A percentile compares a stretch with the other conserved stretches of the same genome.
These are phyloP conservation scores for Keithomyces neogunnii DNA, from an alignment of 2,329 filamentous ascomycete species.

Conservation along the genomic window DNA sequence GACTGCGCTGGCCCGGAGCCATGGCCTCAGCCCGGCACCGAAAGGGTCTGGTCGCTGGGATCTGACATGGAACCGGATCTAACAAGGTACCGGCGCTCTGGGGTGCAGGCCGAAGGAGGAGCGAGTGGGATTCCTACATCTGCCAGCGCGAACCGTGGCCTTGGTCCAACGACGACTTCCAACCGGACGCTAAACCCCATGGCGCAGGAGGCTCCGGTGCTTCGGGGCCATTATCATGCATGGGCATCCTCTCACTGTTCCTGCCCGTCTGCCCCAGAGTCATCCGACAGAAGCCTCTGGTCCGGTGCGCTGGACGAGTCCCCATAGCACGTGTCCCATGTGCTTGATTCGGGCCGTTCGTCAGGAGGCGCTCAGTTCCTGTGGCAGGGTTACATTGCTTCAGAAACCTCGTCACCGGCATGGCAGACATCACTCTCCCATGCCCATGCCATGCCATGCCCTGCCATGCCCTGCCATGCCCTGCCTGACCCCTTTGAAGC, in stretches of 20 bases:
- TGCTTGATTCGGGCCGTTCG: conserved; percentile 10
- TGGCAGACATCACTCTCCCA: neutral
- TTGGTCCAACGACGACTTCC: neutral
- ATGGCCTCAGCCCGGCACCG: too few relatives aligned
- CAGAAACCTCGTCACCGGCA: neutral
- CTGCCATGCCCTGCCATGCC: too few relatives aligned
- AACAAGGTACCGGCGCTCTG: too few relatives aligned
- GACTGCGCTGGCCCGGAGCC: too few relatives aligned
- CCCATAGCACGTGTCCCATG: conserved; percentile 5
- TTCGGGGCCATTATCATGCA: neutral
- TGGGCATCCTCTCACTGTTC: neutral
- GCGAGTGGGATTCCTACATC: too few relatives aligned
- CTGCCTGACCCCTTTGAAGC: neutral
- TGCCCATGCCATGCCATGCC: neutral
- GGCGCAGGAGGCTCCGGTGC: neutral
- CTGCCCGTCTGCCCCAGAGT: neutral
- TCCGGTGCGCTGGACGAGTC: neutral
- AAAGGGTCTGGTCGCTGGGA: too few relatives aligned
- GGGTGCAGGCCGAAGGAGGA: too few relatives aligned
- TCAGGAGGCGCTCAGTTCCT: conserved; percentile 9
- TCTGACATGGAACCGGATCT: too few relatives aligned
- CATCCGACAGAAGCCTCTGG: neutral
- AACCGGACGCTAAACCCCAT: conserved; percentile 1
- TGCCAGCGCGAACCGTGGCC: too few relatives aligned
- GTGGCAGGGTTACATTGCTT: conserved; percentile 3